A percentile compares a stretch with the other conserved stretches of the same genome.
Evolutionary conservation across 2,329 filamentous ascomycete species (phyloP).

Genomic region (Aureobasidium vineae): DNA sequence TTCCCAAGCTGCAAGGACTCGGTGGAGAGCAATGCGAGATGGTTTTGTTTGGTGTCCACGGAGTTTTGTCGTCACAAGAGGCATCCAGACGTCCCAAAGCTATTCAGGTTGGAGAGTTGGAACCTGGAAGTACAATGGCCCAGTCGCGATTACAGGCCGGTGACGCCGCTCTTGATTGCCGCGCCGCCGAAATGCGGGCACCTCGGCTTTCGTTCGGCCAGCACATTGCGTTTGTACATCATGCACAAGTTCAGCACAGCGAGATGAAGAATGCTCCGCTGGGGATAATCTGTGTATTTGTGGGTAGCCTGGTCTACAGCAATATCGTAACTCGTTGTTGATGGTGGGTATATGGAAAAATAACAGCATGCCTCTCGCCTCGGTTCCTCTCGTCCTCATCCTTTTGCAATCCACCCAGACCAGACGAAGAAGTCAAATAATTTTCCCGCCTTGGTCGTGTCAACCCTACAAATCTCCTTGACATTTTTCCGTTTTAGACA

Average conservation of each 20-base stretch:
- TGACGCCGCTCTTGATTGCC: conserved; percentile 13
- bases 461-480: conserved; percentile 78
- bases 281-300: not conserved
- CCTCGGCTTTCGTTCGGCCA: conserved; percentile 23
- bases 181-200: conserved; percentile 14
- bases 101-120: not conserved
- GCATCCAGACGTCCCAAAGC: not conserved
- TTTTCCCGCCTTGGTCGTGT: conserved; percentile 77
- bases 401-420: conserved; percentile 87
- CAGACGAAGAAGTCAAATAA: conserved; percentile 96
- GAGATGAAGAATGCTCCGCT: not conserved
- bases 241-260: not conserved
- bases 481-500: conserved; percentile 91
- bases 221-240: not conserved
- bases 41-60: not conserved
- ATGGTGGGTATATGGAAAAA: conserved; percentile 12
- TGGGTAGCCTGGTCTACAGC: not conserved
- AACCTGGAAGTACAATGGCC: not conserved
- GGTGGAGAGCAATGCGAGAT: not conserved
- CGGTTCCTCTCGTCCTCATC: conserved; percentile 44
- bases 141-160: not conserved
- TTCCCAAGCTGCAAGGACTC: not conserved
- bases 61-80: not conserved
- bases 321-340: conserved; percentile 22
- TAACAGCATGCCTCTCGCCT: conserved; percentile 4